Conservation (phyloP, 2,329 filamentous ascomycete species). For the Colletotrichum musicola region DNA sequence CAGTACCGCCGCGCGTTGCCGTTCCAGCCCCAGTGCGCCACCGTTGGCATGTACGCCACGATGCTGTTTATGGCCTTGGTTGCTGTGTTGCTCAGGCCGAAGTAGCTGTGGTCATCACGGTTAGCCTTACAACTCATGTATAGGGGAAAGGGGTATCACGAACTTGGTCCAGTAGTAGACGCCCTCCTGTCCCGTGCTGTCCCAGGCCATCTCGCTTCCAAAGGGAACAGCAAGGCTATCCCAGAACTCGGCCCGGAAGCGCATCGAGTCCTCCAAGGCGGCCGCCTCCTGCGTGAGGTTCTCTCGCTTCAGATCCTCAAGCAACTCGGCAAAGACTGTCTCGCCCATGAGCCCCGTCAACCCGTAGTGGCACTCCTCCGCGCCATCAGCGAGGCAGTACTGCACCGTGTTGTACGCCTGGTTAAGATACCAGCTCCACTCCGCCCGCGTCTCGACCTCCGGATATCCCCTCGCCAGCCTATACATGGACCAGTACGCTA, state of each 20-base stretch:
- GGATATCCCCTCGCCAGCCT: conserved; percentile 65
- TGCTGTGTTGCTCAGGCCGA: conserved; percentile 59
- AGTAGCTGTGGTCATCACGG: conserved; percentile 52
- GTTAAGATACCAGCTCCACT: conserved; percentile 67
- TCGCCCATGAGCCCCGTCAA: conserved; percentile 70
- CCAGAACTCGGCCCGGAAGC: conserved; percentile 62
- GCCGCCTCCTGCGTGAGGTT: conserved; percentile 46
- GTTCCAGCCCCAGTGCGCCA: conserved; percentile 73
- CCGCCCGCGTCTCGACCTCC: conserved; percentile 45
- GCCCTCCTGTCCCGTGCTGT: conserved; percentile 72
- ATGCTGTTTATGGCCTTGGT: conserved; percentile 66
- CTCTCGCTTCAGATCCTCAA: conserved; percentile 64
- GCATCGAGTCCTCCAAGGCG: conserved; percentile 60
- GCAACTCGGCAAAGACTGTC: conserved; percentile 66
- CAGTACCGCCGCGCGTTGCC: conserved; percentile 72
- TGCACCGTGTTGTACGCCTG: conserved; percentile 66
- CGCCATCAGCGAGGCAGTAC: conserved; percentile 52
- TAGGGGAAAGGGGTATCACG: conserved; percentile 40
- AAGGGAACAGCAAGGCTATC: conserved; percentile 64
- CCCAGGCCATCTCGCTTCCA: conserved; percentile 73
- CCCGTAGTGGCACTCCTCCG: conserved; percentile 52
- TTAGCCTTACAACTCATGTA: background rate
- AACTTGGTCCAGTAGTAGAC: conserved; percentile 69
- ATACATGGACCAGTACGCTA: conserved; percentile 70
- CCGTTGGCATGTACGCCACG: conserved; percentile 67